Conservation (phyloP, 2,329 filamentous ascomycete species). For the Phialophora macrospora region DNA sequence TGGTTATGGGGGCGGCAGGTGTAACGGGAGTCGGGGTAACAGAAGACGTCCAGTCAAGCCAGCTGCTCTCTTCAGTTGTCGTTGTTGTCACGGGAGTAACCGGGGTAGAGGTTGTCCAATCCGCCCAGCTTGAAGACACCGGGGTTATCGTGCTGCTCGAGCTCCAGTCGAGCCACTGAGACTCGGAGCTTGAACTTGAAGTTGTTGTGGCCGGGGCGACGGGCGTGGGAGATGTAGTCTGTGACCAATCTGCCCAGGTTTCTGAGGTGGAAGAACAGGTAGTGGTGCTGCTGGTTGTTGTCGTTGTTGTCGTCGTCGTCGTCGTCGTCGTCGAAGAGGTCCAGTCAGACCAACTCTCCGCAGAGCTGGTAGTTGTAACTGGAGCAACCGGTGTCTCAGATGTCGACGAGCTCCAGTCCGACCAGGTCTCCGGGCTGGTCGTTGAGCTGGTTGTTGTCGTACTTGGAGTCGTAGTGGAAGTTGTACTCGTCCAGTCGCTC, state of each 20-base stretch:
- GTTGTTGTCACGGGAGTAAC: not conserved
- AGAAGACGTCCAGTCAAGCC: constrained; percentile 1
- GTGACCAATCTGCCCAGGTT: constrained; percentile 9
- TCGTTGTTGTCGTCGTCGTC: not conserved
- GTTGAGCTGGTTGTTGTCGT: not conserved
- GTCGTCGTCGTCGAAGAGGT: constrained; percentile 4
- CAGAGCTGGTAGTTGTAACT: not conserved
- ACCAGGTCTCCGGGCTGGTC: not conserved
- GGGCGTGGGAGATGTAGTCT: not conserved
- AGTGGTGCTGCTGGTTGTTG: constrained; percentile 1
- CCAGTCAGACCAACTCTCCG: constrained; percentile 9
- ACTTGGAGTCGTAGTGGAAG: not conserved
- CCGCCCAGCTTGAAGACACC: not conserved
- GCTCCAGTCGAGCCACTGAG: constrained; percentile 9
- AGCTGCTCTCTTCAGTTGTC: constrained; percentile 4
- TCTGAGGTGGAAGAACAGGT: not conserved
- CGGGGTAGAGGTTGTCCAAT: constrained; percentile 1
- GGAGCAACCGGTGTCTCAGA: not conserved
- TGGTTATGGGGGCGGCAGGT: not conserved
- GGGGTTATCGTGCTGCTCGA: not conserved
- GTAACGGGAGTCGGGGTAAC: not conserved
- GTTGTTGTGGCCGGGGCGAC: constrained; percentile 3
- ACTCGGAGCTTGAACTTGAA: not conserved
- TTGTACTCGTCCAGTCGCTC: not conserved
- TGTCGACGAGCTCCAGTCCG: constrained; percentile 2